Conservation (phyloP, 345 rosid species). For the Raphanus raphanistrum region DNA sequence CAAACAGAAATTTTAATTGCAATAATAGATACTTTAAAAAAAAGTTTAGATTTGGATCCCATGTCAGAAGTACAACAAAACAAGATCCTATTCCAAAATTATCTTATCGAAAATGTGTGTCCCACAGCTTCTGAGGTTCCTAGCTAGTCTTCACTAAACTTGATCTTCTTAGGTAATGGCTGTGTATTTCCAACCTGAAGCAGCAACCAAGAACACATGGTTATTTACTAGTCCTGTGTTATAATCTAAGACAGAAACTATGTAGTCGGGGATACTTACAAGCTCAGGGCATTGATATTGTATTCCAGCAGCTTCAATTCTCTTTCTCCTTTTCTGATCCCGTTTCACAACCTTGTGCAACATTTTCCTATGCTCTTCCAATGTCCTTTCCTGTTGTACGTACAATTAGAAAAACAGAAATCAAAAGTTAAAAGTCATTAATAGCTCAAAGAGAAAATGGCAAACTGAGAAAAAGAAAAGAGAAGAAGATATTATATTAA, state of each 20-base stretch:
- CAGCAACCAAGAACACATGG: background rate
- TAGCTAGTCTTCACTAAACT: constrained; percentile 52
- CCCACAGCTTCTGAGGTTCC: background rate
- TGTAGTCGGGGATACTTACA: constrained; percentile 50
- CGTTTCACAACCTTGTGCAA: constrained; percentile 63
- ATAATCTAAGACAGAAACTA: background rate
- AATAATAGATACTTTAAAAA: too few species aligned
- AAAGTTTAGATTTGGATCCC: too few species aligned
- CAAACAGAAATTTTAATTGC: too few species aligned
- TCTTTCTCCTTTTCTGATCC: constrained; percentile 64
- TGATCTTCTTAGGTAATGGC: constrained; percentile 71
- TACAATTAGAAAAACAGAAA: background rate
- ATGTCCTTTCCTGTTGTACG: constrained; percentile 71
- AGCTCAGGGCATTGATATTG: constrained; percentile 85
- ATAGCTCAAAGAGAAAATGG: too few species aligned
- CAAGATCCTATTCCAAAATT: background rate
- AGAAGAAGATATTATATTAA: constrained; percentile 20
- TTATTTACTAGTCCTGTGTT: background rate
- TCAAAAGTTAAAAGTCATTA: background rate
- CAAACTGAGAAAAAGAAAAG: background rate
- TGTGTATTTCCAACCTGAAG: constrained; percentile 64
- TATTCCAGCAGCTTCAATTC: constrained; percentile 76
- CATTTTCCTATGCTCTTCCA: constrained; percentile 77
- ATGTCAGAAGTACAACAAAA: background rate
- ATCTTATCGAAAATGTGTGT: background rate